phyloP scores from a whole-genome alignment of 805 yeast genomes.

The Candida andamanensis region DNA sequence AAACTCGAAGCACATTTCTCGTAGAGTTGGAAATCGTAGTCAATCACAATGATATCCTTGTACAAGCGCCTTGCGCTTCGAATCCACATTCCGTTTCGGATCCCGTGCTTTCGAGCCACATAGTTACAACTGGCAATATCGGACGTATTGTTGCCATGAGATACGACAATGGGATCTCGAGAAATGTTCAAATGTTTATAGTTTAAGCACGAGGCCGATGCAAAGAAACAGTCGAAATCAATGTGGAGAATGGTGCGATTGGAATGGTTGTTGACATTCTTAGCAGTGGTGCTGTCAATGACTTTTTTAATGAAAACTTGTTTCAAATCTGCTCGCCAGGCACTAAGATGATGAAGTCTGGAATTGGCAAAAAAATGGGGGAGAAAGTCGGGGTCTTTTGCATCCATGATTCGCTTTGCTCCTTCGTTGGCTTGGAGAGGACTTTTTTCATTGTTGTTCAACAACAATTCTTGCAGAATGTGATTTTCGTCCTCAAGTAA shows the following conservation, averaged over 20 bases:
- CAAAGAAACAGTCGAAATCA: conserved; percentile 94
- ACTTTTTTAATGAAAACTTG: conserved; percentile 52
- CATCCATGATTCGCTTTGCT: conserved; percentile 32
- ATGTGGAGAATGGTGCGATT: conserved; percentile 56
- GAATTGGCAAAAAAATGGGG: conserved; percentile 71
- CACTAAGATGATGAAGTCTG: conserved; percentile 80
- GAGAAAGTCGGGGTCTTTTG: conserved; percentile 75
- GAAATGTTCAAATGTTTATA: conserved; percentile 49
- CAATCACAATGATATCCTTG: conserved; percentile 58
- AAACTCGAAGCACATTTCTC: conserved; percentile 60
- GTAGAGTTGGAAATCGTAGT: conserved; percentile 71
- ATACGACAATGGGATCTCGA: conserved; percentile 54
- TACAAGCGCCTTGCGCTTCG: conserved; percentile 58
- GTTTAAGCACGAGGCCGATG: conserved; percentile 67
- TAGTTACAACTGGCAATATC: conserved; percentile 94
- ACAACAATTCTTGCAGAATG: background rate
- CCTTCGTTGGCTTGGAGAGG: conserved; percentile 8
- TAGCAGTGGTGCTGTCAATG: no score
- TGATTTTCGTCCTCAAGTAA: background rate
- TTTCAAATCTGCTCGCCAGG: conserved; percentile 76
- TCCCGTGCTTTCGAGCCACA: conserved; percentile 73
- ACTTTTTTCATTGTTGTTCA: conserved; percentile 3
- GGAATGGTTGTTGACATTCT: conserved; percentile 6
- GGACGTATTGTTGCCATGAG: conserved; percentile 56
- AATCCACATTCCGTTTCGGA: conserved; percentile 89